A percentile compares a stretch with the other conserved stretches of the same genome.
Evolutionary conservation across 1,139 yeast genomes (phyloP).

Genomic region (Pichia sp.): DNA sequence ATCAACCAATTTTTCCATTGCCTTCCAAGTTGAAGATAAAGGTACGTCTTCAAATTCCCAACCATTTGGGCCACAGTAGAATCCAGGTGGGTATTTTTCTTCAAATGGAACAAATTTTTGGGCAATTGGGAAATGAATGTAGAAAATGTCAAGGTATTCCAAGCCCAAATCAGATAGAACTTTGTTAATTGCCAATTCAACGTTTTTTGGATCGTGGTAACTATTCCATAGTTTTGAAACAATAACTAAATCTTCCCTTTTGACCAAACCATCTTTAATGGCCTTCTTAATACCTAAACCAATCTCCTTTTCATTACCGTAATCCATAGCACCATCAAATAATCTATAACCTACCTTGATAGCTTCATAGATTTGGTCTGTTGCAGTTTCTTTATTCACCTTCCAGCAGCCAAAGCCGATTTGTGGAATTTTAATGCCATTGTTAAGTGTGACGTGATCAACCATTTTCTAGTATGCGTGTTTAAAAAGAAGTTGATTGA

Average conservation of each 20-base stretch:
- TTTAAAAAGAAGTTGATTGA: no score
- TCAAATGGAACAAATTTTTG: conserved; percentile 65
- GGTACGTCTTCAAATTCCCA: conserved; percentile 64
- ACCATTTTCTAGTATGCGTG: background rate
- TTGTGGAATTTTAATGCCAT: conserved; percentile 25
- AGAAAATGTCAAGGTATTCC: conserved; percentile 66
- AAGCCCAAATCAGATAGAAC: conserved; percentile 56
- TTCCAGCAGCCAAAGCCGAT: conserved; percentile 29
- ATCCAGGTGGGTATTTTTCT: conserved; percentile 68
- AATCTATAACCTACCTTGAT: conserved; percentile 52
- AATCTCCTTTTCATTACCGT: conserved; percentile 69
- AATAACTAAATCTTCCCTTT: conserved; percentile 64
- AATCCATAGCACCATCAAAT: conserved; percentile 72
- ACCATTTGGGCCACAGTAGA: conserved; percentile 53
- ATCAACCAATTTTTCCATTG: conserved; percentile 55
- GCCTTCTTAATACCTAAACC: conserved; percentile 64
- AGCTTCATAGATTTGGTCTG: conserved; percentile 25
- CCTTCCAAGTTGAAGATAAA: conserved; percentile 70
- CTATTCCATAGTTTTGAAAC: conserved; percentile 80
- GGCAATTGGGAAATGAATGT: conserved; percentile 78
- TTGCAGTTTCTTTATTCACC: conserved; percentile 49
- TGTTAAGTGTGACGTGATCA: conserved; percentile 14
- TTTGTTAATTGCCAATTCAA: conserved; percentile 49
- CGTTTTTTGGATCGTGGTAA: conserved; percentile 60
- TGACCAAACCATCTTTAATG: conserved; percentile 56